Percentiles rank a stretch among this genome's conserved stretches.
Conservation (phyloP, 805 yeast species). For the Pachysolen tannophilus region DNA sequence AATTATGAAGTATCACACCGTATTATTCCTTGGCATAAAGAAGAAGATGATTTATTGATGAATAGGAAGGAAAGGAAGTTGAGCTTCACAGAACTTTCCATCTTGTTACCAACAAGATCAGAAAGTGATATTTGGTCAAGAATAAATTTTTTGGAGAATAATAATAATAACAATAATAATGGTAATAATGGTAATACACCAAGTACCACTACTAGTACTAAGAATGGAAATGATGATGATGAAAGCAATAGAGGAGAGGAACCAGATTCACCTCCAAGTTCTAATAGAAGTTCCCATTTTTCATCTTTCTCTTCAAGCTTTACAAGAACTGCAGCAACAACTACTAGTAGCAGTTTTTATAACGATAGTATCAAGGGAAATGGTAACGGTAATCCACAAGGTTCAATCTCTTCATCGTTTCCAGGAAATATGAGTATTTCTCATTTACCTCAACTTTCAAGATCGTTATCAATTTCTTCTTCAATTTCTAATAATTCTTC, state of each 20-base stretch:
- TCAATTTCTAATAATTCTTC: conserved; percentile 6
- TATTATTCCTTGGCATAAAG: conserved; percentile 43
- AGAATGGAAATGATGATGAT: too few relatives aligned
- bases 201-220: too few relatives aligned
- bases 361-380: too few relatives aligned
- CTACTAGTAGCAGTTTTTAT: neutral
- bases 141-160: conserved; percentile 35
- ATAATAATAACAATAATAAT: conserved; percentile 4
- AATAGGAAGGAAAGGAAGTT: conserved; percentile 50
- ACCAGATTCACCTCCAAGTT: too few relatives aligned
- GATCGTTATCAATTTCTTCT: conserved; percentile 7
- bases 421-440: neutral
- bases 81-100: conserved; percentile 63
- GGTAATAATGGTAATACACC: too few relatives aligned
- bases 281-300: too few relatives aligned
- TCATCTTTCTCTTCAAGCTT: too few relatives aligned
- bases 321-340: too few relatives aligned
- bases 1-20: too few relatives aligned
- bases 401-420: neutral
- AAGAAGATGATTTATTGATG: conserved; percentile 64
- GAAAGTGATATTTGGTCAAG: conserved; percentile 68
- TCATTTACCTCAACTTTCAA: conserved; percentile 5
- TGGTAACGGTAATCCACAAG: neutral
- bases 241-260: too few relatives aligned
- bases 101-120: conserved; percentile 63